Percentiles rank a stretch among this genome's conserved stretches.
Evolutionary conservation across 1,139 yeast species (phyloP).

Genomic region (Martiniozyma asiatica): DNA sequence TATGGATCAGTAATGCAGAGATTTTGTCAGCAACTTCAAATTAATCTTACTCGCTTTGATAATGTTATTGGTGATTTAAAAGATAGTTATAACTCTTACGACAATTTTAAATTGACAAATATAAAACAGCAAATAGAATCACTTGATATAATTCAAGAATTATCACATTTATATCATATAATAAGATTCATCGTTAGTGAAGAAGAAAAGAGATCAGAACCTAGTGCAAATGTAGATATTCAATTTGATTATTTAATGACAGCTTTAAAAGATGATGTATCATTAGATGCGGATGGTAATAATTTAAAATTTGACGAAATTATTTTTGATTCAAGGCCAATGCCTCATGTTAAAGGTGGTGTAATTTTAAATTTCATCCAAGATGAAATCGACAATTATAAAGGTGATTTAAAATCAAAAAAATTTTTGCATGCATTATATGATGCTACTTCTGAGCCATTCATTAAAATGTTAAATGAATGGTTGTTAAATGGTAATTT

Average conservation of each 20-base stretch:
- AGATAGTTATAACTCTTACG: constrained; percentile 34
- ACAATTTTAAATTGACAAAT: constrained; percentile 8
- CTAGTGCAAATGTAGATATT: constrained; percentile 22
- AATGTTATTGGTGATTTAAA: constrained; percentile 42
- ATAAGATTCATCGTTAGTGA: constrained; percentile 34
- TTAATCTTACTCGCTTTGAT: constrained; percentile 37
- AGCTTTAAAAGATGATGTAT: constrained; percentile 31
- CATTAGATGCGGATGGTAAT: constrained; percentile 22
- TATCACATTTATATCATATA: constrained; percentile 45
- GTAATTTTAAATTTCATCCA: constrained; percentile 52
- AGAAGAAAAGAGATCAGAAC: constrained; percentile 22
- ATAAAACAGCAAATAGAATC: too few species aligned
- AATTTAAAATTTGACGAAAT: constrained; percentile 28
- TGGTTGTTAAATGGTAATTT: constrained; percentile 75
- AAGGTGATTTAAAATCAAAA: constrained; percentile 56
- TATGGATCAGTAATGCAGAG: constrained; percentile 71
- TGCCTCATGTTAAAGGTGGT: constrained; percentile 58
- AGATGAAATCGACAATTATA: constrained; percentile 37
- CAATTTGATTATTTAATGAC: constrained; percentile 28
- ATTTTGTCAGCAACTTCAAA: constrained; percentile 48
- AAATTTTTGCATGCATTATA: constrained; percentile 42
- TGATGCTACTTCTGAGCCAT: constrained; percentile 49
- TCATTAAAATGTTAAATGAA: constrained; percentile 53
- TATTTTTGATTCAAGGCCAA: constrained; percentile 40
- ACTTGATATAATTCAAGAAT: constrained; percentile 23